Evolutionary conservation across 306 rosid species (phyloP).

Genomic region (Quercus variabilis): DNA sequence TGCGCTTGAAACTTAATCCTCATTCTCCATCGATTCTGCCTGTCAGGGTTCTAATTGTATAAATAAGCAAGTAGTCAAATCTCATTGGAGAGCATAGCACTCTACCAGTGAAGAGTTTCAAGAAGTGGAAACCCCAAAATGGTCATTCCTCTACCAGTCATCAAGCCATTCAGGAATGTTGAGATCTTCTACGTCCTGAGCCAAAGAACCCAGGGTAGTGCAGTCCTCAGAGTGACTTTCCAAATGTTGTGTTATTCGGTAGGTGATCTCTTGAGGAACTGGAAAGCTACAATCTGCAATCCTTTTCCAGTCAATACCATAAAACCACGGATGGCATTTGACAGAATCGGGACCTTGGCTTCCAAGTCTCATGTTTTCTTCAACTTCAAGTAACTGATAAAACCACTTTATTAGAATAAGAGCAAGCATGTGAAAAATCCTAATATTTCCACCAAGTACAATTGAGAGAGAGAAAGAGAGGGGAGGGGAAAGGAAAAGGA

Average conservation of each 20-base stretch:
- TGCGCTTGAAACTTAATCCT: not conserved
- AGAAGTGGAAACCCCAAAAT: constrained; percentile 19
- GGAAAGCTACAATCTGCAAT: constrained; percentile 44
- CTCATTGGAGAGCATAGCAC: constrained; percentile 13
- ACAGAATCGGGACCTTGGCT: constrained; percentile 63
- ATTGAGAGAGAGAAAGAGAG: not conserved
- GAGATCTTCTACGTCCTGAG: constrained; percentile 48
- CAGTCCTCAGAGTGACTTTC: constrained; percentile 58
- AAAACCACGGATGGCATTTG: constrained; percentile 84
- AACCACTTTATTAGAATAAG: constrained; percentile 17
- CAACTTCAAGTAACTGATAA: constrained; percentile 83
- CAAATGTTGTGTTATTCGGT: constrained; percentile 61
- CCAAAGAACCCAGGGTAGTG: constrained; percentile 42
- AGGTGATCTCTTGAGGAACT: constrained; percentile 65
- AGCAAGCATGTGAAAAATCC: constrained; percentile 22
- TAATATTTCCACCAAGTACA: not conserved
- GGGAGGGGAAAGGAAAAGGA: not conserved
- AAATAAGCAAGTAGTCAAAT: constrained; percentile 13
- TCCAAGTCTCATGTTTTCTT: constrained; percentile 82
- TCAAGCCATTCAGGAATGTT: constrained; percentile 82
- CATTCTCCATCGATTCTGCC: constrained; percentile 3
- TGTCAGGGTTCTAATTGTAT: constrained; percentile 10
- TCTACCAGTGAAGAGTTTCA: constrained; percentile 22
- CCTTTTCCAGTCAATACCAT: constrained; percentile 78
- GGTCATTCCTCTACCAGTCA: constrained; percentile 64